Evolutionary conservation across 139 green algal species (phyloP), one percentile per base, ranked within the genome.

Genomic region (Chlorella sorokiniana): DNA sequence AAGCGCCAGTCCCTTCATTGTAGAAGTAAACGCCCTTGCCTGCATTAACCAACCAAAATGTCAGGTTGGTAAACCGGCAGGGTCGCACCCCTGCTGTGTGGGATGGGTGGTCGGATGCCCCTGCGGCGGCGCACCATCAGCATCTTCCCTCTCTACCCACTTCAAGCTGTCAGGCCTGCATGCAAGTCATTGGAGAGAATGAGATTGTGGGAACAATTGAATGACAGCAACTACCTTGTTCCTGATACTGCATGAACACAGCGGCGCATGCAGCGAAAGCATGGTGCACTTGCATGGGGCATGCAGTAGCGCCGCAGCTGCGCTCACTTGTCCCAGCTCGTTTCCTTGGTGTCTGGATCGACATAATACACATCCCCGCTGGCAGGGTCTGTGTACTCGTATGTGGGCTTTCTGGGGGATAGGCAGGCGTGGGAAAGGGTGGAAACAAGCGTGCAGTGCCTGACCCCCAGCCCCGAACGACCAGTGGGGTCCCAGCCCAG

Each of bases 291-390:
- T n/a, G n/a, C n/a, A n/a, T n/a, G n/a, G n/a, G 35, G 25, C 23
- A 25, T 33, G 3, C 59, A 4, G 18, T 29, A 10, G 9, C 27
- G 18, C 59, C 25, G 59, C 23, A 37, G 59, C 59, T 33, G 54
- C 14, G 14, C 37, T 48, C 37, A 71, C 37, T 63, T 77, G 25
- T 63, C 44, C 45, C 70, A 77, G 11, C 44, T 61, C 9, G 70
- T 61, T 27, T 76, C 69, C 70, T 77, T 77, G 1, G 70, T 77
- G 7, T 64, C 44, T n/a, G 70, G 70, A 33, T 77, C 41, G 14
- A 77, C 9, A 37, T 64, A 77, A 7, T 77, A 77, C 11, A 48
- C 4, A 18, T 77, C 63, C 14, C 45, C 70, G 3, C n/a, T 44
- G 0, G 35, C 70, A 22, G 70, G 45, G 45, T 77, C 70, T 1